phyloP scores from a whole-genome alignment of 2,329 filamentous ascomycete species.

The Aspergillus novoparasiticus region DNA sequence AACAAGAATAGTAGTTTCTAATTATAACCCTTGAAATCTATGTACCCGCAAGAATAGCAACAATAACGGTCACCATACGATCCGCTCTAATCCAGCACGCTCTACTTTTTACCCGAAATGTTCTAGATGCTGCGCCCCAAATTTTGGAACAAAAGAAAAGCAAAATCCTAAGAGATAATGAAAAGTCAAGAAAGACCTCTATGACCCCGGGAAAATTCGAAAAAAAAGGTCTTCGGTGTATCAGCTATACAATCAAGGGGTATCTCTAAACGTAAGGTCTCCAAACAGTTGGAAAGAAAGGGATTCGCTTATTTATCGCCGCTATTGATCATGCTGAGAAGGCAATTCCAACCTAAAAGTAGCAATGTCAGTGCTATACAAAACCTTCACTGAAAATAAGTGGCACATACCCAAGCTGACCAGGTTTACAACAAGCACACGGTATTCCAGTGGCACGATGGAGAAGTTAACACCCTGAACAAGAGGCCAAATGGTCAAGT shows the following conservation, averaged over 20 bases:
- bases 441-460: constrained; percentile 78
- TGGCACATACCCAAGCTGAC: constrained; percentile 64
- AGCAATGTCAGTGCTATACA: constrained; percentile 16
- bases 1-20: background rate
- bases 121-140: constrained; percentile 23
- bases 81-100: background rate
- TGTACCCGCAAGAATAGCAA: background rate
- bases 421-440: constrained; percentile 84
- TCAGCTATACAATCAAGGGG: constrained; percentile 20
- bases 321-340: constrained; percentile 60
- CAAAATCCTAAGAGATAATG: background rate
- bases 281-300: background rate
- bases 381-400: background rate
- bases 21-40: background rate
- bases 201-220: constrained; percentile 10
- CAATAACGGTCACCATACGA: background rate
- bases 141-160: constrained; percentile 7
- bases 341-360: constrained; percentile 59
- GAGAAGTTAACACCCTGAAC: constrained; percentile 89
- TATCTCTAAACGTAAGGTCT: constrained; percentile 37
- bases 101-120: constrained; percentile 8
- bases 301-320: constrained; percentile 32
- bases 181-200: constrained; percentile 8
- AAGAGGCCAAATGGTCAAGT: constrained; percentile 84
- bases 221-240: constrained; percentile 13